Conservation (phyloP, 306 rosid species). For the Prunus mongolica region DNA sequence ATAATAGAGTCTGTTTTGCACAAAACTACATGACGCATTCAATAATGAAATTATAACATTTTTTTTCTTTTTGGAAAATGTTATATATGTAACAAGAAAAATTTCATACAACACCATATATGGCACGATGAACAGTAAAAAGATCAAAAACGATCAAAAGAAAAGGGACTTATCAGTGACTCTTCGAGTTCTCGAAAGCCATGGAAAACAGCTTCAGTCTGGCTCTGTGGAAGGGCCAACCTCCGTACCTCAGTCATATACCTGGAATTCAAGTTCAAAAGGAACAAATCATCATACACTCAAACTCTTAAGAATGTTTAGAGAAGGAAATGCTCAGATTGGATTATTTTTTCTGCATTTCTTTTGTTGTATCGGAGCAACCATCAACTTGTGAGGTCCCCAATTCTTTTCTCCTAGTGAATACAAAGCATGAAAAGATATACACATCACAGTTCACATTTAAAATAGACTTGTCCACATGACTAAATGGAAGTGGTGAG, state of each 20-base stretch:
- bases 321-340: not conserved
- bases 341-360: not conserved
- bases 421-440: not conserved
- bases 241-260: conserved; percentile 91
- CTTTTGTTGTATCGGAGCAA: not conserved
- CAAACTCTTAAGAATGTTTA: not conserved
- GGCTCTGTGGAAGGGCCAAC: conserved; percentile 83
- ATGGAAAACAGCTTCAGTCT: conserved; percentile 67
- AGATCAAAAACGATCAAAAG: conserved; percentile 67
- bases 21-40: not conserved
- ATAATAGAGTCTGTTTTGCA: not conserved
- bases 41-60: not conserved
- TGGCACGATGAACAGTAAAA: conserved; percentile 13
- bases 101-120: conserved; percentile 35
- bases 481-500: not conserved
- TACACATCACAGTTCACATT: not conserved
- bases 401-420: not conserved
- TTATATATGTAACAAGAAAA: conserved; percentile 26
- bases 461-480: not conserved
- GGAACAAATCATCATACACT: not conserved
- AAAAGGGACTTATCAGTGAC: conserved; percentile 67
- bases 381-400: not conserved
- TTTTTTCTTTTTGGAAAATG: not conserved
- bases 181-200: conserved; percentile 93
- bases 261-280: conserved; percentile 42